Evolutionary conservation across 2,329 filamentous ascomycete genomes (phyloP).

Genomic region (Colletotrichum spaethianum): DNA sequence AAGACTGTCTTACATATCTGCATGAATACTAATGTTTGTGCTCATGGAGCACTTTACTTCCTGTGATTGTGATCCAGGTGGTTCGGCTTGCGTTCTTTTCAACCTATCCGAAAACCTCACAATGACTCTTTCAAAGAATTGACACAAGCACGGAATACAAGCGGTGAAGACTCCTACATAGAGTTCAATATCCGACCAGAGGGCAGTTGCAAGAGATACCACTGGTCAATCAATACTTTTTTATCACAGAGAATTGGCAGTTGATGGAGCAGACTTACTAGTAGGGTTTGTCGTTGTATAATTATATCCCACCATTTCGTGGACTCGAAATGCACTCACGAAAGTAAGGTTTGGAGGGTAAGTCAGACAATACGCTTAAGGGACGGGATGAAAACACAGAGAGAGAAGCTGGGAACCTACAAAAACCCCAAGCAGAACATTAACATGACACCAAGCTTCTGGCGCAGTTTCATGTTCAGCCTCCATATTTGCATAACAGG

Average conservation of each 20-base stretch:
- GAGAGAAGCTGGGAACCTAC: neutral
- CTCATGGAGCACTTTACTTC: neutral
- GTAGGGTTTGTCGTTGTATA: neutral
- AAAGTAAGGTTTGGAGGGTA: neutral
- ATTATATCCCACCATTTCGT: neutral
- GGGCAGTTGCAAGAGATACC: constrained; percentile 48
- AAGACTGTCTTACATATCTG: neutral
- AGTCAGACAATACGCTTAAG: neutral
- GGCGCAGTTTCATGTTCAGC: neutral
- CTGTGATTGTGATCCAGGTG: neutral
- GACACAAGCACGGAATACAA: neutral
- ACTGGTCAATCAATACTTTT: constrained; percentile 49
- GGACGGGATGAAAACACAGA: too few relatives aligned
- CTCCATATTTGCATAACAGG: neutral
- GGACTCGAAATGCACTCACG: neutral
- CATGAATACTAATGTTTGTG: neutral
- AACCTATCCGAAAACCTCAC: neutral
- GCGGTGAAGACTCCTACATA: neutral
- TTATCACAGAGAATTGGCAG: constrained; percentile 42
- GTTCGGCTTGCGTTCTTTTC: neutral
- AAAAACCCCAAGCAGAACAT: constrained; percentile 21
- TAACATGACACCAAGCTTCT: neutral
- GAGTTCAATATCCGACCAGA: constrained; percentile 35
- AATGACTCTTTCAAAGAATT: neutral
- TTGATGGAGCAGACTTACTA: constrained; percentile 25